Conservation (phyloP, 306 rosid genomes). For the Cicer bijugum region DNA sequence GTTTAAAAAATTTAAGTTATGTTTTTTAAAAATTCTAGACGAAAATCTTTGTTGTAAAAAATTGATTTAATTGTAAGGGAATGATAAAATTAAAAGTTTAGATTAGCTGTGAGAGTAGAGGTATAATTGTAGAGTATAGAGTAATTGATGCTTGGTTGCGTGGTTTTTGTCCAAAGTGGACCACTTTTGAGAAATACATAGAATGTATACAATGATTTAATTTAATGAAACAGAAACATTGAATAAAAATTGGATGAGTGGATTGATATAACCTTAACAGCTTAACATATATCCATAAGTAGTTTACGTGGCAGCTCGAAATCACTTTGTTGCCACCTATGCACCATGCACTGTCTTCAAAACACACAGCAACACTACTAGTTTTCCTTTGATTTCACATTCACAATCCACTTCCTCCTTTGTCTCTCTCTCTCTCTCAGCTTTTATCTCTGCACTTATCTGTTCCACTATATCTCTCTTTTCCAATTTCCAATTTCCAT, state of each 20-base stretch:
- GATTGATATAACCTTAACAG: slow-evolving; percentile 24
- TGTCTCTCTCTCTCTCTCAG: slow-evolving; percentile 3
- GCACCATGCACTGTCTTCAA: slow-evolving; percentile 43
- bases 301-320: slow-evolving; percentile 47
- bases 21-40: too few relatives aligned
- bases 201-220: too few relatives aligned
- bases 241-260: background rate
- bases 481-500: background rate
- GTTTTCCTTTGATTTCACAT: slow-evolving; percentile 21
- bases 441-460: slow-evolving; percentile 19
- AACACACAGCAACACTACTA: slow-evolving; percentile 21
- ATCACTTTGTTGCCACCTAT: slow-evolving; percentile 50
- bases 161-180: too few relatives aligned
- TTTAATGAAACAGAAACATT: too few relatives aligned
- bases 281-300: background rate
- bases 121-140: too few relatives aligned
- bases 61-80: too few relatives aligned
- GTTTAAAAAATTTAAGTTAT: too few relatives aligned
- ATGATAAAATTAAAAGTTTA: too few relatives aligned
- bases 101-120: too few relatives aligned
- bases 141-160: too few relatives aligned
- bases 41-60: too few relatives aligned
- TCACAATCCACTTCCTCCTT: background rate
- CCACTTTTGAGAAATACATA: too few relatives aligned
- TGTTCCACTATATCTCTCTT: background rate